Evolutionary conservation across 345 rosid genomes (phyloP), one percentile per base, ranked within the genome.

Genomic region (Hirschfeldia incana): DNA sequence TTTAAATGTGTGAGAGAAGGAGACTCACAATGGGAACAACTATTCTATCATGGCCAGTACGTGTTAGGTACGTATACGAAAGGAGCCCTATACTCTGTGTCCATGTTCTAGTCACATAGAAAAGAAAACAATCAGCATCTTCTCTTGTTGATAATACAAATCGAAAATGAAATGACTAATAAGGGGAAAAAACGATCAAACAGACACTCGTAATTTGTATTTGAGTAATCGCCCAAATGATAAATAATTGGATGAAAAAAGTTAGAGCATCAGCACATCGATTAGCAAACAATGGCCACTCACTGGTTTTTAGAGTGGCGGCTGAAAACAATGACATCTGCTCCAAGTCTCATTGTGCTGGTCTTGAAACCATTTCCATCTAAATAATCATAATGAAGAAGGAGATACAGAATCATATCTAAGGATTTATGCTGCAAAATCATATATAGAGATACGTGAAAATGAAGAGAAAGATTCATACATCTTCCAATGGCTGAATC

Each of bases 281-380:
- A n/a, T 49, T 55, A 51, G 37, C 11, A 13, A 72, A 21, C 55
- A 74, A 57, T 12, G 51, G 55, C 80, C 75, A 76, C 92, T 73
- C 77, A 95, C 99, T 92, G 85, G 57, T 93, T 71, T 58, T 80
- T 76, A 65, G 69, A 6, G 80, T 85, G 88, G 75, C 97, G 88
- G 84, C 92, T 94, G 88, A 94, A 91, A 76, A 94, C 95, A 37
- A 94, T 84, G 58, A 88, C 98, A 83, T 92, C 98, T 65, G 94
- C 97, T 77, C 98, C 97, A 77, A 94, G 97, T 83, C 98, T 88
- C 97, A 91, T 92, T 71, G 97, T 85, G 85, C 98, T 90, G 10
- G 98, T 94, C 90, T 94, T 94, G 87, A 92, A 94, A 80, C 98
- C 97, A 85, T 94, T 94, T 11, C 97, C 98, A 87, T 94, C 98